Conservation (phyloP, 139 green algal genomes). For the Picochlorum sp. region DNA sequence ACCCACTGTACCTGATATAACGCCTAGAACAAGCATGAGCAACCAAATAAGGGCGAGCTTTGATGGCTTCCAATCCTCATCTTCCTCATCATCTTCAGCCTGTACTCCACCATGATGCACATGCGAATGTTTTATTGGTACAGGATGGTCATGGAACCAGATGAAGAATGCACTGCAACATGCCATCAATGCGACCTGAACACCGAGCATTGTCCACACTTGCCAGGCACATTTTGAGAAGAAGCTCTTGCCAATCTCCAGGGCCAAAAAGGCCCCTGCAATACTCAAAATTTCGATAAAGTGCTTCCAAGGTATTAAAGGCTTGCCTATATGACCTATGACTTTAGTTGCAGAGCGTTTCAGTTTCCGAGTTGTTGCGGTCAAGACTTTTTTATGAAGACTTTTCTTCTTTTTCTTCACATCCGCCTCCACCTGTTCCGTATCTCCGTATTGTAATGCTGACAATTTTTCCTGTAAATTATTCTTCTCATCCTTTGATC, state of each 20-base stretch:
- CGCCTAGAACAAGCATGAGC: neutral
- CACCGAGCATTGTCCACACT: slow-evolving; percentile 6
- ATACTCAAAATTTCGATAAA: neutral
- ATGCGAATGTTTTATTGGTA: neutral
- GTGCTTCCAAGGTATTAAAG: slow-evolving; percentile 8
- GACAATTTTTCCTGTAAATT: slow-evolving; percentile 4
- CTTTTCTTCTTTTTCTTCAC: neutral
- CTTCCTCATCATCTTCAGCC: neutral
- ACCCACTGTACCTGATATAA: slow-evolving; percentile 8
- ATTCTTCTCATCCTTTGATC: neutral
- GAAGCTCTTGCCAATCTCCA: slow-evolving; percentile 13
- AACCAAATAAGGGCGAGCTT: neutral
- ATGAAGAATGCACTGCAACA: neutral
- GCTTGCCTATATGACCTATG: neutral
- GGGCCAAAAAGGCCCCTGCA: neutral
- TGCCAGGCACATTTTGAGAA: slow-evolving; percentile 16
- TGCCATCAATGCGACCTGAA: slow-evolving; percentile 7
- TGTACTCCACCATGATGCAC: neutral
- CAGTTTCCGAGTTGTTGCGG: no score
- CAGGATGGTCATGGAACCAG: neutral
- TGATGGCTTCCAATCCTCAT: neutral
- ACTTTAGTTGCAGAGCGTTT: no score
- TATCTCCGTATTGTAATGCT: neutral
- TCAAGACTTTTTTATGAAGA: neutral
- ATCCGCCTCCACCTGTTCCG: neutral